Evolutionary conservation across 148 eudicot genomes (phyloP).

Genomic region (Salicornia ramosissima): DNA sequence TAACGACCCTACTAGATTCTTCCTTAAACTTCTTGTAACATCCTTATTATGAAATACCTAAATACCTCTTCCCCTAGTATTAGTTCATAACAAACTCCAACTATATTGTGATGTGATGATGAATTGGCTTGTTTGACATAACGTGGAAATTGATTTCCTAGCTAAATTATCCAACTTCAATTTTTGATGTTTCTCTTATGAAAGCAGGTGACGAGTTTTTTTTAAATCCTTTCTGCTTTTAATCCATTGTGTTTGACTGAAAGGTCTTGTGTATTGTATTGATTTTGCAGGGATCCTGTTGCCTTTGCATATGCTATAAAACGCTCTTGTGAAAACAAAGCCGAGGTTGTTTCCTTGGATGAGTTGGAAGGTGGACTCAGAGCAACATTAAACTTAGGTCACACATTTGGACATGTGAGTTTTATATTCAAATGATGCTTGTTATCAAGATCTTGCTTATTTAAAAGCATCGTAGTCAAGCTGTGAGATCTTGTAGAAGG

Average conservation of each 20-base stretch:
- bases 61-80: too few species aligned
- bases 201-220: neutral
- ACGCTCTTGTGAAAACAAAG: slow-evolving; percentile 98
- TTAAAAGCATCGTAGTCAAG: neutral
- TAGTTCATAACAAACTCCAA: too few species aligned
- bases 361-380: slow-evolving; percentile 95
- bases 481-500: neutral
- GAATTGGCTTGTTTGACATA: neutral
- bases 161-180: neutral
- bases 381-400: slow-evolving; percentile 95
- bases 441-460: neutral
- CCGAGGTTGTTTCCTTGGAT: slow-evolving; percentile 90
- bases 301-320: slow-evolving; percentile 91
- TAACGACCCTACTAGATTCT: too few species aligned
- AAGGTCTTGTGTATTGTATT: neutral
- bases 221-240: neutral
- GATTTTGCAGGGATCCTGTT: slow-evolving; percentile 67
- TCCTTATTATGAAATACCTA: too few species aligned
- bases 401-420: slow-evolving; percentile 98
- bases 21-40: too few species aligned
- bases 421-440: neutral
- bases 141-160: neutral
- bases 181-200: neutral
- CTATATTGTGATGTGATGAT: neutral
- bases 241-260: neutral